Evolutionary conservation across 306 rosid species (phyloP).

Genomic region (Glycine soja): DNA sequence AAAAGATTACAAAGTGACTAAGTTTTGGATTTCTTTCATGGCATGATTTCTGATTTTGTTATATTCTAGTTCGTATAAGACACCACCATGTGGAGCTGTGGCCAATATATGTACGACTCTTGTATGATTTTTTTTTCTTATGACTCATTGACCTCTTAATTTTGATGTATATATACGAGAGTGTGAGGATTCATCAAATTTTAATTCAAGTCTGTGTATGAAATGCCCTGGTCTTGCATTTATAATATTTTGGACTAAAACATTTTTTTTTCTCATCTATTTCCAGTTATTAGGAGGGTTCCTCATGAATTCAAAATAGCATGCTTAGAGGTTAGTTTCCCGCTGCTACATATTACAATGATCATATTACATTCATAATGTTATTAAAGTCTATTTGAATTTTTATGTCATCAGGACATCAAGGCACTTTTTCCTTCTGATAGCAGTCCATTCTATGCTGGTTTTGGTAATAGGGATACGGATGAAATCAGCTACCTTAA

Average conservation of each 20-base stretch:
- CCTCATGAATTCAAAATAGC: slow-evolving; percentile 98
- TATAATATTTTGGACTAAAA: slow-evolving; percentile 38
- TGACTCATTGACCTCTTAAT: slow-evolving; percentile 23
- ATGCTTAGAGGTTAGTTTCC: slow-evolving; percentile 85
- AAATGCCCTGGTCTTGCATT: slow-evolving; percentile 28
- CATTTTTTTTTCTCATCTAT: slow-evolving; percentile 31
- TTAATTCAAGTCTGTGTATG: slow-evolving; percentile 16
- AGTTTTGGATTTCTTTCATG: neutral
- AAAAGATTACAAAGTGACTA: slow-evolving; percentile 1
- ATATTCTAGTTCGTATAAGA: neutral
- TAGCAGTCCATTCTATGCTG: slow-evolving; percentile 96
- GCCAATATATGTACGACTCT: neutral
- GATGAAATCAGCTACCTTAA: slow-evolving; percentile 95
- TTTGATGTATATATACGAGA: slow-evolving; percentile 15
- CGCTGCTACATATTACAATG: slow-evolving; percentile 12
- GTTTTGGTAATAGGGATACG: slow-evolving; percentile 96
- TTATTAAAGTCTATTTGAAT: slow-evolving; percentile 42
- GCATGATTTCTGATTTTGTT: neutral
- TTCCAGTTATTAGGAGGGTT: slow-evolving; percentile 90
- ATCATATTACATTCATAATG: slow-evolving; percentile 24
- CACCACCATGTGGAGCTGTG: slow-evolving; percentile 13
- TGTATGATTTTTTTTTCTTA: neutral
- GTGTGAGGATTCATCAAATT: slow-evolving; percentile 14
- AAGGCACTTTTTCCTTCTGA: slow-evolving; percentile 86
- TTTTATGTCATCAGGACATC: slow-evolving; percentile 67